These are phyloP conservation scores for Solanum piurae DNA, from an alignment of 257 asterid species.

Conservation along the genomic window DNA sequence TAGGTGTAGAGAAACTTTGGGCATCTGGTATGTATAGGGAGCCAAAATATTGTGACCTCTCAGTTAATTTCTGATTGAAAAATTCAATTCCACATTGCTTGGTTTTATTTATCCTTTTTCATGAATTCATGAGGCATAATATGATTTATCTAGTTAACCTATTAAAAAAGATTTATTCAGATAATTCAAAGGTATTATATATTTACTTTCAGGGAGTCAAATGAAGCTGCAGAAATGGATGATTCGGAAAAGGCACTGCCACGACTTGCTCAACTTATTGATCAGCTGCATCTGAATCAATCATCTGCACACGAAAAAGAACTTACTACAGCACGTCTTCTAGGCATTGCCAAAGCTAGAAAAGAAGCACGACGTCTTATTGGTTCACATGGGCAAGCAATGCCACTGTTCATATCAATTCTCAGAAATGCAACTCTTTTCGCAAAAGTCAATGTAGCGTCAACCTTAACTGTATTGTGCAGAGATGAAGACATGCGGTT, in stretches of 20 bases:
- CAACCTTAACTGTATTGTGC: constrained; percentile 54
- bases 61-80: background rate
- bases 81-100: background rate
- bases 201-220: constrained; percentile 46
- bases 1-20: background rate
- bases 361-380: constrained; percentile 71
- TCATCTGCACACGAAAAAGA: constrained; percentile 71
- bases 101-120: background rate
- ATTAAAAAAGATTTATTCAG: background rate
- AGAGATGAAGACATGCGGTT: constrained; percentile 67
- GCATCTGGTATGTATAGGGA: background rate
- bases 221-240: constrained; percentile 57
- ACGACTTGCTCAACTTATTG: constrained; percentile 62
- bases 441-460: constrained; percentile 66
- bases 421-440: constrained; percentile 61
- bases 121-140: background rate
- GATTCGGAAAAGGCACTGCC: constrained; percentile 48
- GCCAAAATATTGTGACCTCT: background rate
- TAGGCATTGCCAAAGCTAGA: constrained; percentile 72
- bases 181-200: background rate
- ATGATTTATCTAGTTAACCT: background rate
- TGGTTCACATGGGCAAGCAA: constrained; percentile 81
- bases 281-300: constrained; percentile 57
- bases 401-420: constrained; percentile 73
- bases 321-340: constrained; percentile 75